phyloP scores from a whole-genome alignment of 2,329 filamentous ascomycete species.

The Alternaria consortialis region DNA sequence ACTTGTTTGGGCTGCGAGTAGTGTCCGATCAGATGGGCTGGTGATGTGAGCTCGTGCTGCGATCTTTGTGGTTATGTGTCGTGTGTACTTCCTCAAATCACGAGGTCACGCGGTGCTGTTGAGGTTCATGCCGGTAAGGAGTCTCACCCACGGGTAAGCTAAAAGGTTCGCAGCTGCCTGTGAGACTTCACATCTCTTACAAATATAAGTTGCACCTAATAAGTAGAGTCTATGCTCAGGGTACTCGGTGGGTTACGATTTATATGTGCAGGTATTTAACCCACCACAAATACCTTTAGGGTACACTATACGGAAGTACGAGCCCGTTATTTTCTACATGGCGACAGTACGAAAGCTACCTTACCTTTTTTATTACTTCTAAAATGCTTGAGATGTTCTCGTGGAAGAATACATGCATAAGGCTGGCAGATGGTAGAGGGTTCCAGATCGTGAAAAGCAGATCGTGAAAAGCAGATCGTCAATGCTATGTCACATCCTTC shows the following conservation, averaged over 20 bases:
- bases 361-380: not conserved
- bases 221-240: not conserved
- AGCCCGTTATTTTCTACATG: no score
- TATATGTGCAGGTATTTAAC: not conserved
- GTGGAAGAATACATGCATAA: not conserved
- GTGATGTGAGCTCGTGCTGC: constrained; percentile 41
- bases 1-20: constrained; percentile 8
- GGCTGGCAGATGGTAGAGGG: not conserved
- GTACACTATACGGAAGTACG: not conserved
- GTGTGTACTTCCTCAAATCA: constrained; percentile 29
- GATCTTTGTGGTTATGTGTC: constrained; percentile 23
- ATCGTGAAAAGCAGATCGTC: not conserved
- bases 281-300: not conserved
- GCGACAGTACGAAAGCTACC: not conserved
- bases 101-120: constrained; percentile 37
- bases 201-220: not conserved
- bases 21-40: constrained; percentile 10
- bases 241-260: not conserved
- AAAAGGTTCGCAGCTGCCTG: constrained; percentile 8
- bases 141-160: constrained; percentile 29
- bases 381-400: not conserved
- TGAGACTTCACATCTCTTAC: constrained; percentile 4
- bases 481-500: no score
- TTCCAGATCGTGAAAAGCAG: not conserved
- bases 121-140: constrained; percentile 29